Percentiles rank a stretch among this genome's conserved stretches.
These are phyloP conservation scores for Trifolium fragiferum DNA, from an alignment of 306 rosid genomes.

Conservation along the genomic window DNA sequence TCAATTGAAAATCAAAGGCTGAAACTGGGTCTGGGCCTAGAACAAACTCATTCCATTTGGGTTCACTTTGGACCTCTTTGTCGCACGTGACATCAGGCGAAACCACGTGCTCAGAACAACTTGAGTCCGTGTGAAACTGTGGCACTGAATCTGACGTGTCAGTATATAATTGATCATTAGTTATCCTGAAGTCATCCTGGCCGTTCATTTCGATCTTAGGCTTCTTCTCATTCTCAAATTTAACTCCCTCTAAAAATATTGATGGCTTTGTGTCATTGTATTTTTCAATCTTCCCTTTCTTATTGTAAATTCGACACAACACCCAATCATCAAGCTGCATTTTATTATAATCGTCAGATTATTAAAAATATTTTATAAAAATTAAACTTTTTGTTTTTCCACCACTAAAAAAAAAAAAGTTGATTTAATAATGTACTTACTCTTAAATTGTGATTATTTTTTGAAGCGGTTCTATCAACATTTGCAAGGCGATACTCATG, in stretches of 20 bases:
- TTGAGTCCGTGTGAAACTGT: constrained; percentile 66
- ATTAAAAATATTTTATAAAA: too few species aligned
- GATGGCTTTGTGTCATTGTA: constrained; percentile 19
- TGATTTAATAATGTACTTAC: constrained; percentile 42
- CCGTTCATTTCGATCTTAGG: constrained; percentile 50
- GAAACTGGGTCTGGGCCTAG: constrained; percentile 43
- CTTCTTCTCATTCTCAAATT: constrained; percentile 59
- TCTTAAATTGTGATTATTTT: constrained; percentile 65
- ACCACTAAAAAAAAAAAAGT: neutral
- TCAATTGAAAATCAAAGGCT: constrained; percentile 52
- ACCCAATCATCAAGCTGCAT: constrained; percentile 98
- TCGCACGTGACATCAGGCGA: constrained; percentile 80
- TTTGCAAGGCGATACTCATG: constrained; percentile 97
- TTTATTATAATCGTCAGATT: neutral
- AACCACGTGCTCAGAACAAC: constrained; percentile 77
- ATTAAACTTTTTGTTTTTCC: too few species aligned
- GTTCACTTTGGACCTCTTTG: constrained; percentile 77
- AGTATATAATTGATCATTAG: constrained; percentile 46
- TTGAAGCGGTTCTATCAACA: constrained; percentile 84
- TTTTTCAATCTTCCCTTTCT: constrained; percentile 79
- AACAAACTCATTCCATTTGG: constrained; percentile 59
- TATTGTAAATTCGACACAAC: constrained; percentile 90
- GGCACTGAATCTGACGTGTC: constrained; percentile 75
- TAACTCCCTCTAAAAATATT: constrained; percentile 39
- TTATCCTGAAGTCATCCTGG: constrained; percentile 19